Percentiles rank a stretch among this genome's conserved stretches.
phyloP scores from a whole-genome alignment of 805 yeast genomes.

The Lipomyces sp. region DNA sequence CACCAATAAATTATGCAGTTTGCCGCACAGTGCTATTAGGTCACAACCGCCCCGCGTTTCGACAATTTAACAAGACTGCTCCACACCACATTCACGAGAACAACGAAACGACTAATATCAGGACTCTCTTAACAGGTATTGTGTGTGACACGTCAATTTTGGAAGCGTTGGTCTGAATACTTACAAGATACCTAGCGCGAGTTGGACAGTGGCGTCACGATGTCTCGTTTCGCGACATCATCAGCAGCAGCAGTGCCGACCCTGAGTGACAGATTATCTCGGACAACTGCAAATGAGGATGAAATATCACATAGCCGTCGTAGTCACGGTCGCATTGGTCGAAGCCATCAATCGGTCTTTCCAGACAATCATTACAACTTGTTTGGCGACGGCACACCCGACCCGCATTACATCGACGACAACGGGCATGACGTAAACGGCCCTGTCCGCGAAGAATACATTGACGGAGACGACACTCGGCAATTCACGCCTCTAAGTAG shows the following conservation, averaged over 20 bases:
- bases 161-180: not conserved
- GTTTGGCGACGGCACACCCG: not conserved
- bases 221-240: not conserved
- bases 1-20: not conserved
- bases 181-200: not conserved
- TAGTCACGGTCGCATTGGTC: not conserved
- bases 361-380: not conserved
- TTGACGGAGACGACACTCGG: not conserved
- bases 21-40: not conserved
- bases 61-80: not conserved
- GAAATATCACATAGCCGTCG: not conserved
- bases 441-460: conserved; percentile 1
- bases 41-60: conserved; percentile 2
- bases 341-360: not conserved
- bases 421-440: not conserved
- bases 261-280: not conserved
- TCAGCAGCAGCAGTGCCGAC: not conserved
- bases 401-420: not conserved
- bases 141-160: not conserved
- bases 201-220: not conserved
- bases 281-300: not conserved
- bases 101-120: not conserved
- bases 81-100: not conserved
- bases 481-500: not conserved
- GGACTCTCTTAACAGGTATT: not conserved